Evolutionary conservation across 306 rosid genomes (phyloP).

Genomic region (Pyrus communis): DNA sequence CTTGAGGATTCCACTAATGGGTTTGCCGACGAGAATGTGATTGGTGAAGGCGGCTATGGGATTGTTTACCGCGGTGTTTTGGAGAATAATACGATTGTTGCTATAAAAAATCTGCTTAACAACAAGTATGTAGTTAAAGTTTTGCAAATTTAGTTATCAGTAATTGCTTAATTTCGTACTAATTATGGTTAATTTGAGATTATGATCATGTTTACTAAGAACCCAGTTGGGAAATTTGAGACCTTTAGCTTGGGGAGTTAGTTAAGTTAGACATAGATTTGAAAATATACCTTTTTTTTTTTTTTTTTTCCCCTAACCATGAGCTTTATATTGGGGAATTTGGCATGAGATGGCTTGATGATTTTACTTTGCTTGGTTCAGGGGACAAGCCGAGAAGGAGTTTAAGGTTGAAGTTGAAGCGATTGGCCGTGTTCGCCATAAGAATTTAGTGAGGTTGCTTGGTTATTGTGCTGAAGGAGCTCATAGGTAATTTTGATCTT

Average conservation of each 20-base stretch:
- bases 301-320: too few species aligned
- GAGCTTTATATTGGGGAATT: neutral
- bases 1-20: slow-evolving; percentile 46
- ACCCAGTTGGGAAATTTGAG: slow-evolving; percentile 3
- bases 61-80: slow-evolving; percentile 54
- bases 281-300: neutral
- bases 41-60: slow-evolving; percentile 66
- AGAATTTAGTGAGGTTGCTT: slow-evolving; percentile 55
- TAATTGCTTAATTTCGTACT: neutral
- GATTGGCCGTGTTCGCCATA: slow-evolving; percentile 62
- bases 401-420: slow-evolving; percentile 68
- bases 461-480: slow-evolving; percentile 69
- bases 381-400: slow-evolving; percentile 69
- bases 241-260: neutral
- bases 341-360: neutral
- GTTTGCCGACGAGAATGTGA: slow-evolving; percentile 55
- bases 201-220: neutral
- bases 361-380: slow-evolving; percentile 4
- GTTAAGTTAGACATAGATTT: neutral
- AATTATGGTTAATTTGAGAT: neutral
- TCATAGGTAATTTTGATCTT: slow-evolving; percentile 30
- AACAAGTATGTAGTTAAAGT: slow-evolving; percentile 29
- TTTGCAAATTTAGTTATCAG: neutral
- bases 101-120: slow-evolving; percentile 51
- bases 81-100: slow-evolving; percentile 35